phyloP scores from a whole-genome alignment of 2,329 filamentous ascomycete species.

The Trichophyton benhamiae region DNA sequence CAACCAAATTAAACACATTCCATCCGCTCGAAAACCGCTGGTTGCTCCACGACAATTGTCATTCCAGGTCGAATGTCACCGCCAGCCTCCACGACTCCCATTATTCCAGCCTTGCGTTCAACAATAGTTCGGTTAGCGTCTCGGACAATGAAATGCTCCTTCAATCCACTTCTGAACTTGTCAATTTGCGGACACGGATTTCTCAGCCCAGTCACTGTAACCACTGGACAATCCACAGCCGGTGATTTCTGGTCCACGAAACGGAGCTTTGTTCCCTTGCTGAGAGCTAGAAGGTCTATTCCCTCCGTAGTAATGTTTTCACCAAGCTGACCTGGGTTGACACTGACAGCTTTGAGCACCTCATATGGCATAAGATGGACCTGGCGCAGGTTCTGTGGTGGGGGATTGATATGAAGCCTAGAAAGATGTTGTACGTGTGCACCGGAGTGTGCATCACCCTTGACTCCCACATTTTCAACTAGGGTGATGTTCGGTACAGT shows the following conservation, averaged over 20 bases:
- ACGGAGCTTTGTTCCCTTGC: conserved; percentile 15
- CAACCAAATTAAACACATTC: conserved; percentile 11
- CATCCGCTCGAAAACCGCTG: conserved; percentile 9
- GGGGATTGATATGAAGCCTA: conserved; percentile 14
- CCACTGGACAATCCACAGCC: conserved; percentile 6
- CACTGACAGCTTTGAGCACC: conserved; percentile 12
- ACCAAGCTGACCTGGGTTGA: conserved; percentile 15
- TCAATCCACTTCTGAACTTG: conserved; percentile 11
- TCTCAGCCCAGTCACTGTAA: conserved; percentile 15
- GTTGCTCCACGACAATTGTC: conserved; percentile 15
- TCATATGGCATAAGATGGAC: conserved; percentile 19
- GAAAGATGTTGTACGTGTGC: conserved; percentile 17
- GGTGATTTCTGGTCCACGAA: conserved; percentile 9
- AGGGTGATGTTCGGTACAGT: conserved; percentile 15
- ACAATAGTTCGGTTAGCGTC: conserved; percentile 12
- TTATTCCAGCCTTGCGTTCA: conserved; percentile 16
- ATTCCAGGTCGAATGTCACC: conserved; percentile 16
- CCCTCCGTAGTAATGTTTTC: conserved; percentile 18
- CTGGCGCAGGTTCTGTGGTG: conserved; percentile 19
- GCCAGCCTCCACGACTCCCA: conserved; percentile 16
- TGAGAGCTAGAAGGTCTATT: conserved; percentile 13
- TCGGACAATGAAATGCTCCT: conserved; percentile 10
- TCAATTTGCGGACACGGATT: conserved; percentile 17
- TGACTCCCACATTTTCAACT: conserved; percentile 16
- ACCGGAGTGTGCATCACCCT: conserved; percentile 18